A percentile compares a stretch with the other conserved stretches of the same genome.
Conservation (phyloP, 1,139 yeast species). For the Yamadazyma taylorii region DNA sequence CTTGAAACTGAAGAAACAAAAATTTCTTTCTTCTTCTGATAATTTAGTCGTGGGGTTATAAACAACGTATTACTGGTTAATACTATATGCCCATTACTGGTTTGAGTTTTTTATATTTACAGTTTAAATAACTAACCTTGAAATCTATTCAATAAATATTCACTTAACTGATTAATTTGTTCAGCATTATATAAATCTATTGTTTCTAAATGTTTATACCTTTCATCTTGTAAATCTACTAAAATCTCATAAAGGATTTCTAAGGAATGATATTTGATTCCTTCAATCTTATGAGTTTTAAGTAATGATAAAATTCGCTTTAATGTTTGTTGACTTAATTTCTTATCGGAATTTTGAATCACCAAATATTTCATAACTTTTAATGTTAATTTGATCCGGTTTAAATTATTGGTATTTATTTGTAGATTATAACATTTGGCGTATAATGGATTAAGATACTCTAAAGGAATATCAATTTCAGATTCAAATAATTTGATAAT, state of each 20-base stretch:
- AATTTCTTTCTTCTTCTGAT: slow-evolving; percentile 24
- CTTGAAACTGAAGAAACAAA: slow-evolving; percentile 9
- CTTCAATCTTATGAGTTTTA: slow-evolving; percentile 28
- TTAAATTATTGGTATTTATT: slow-evolving; percentile 40
- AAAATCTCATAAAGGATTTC: slow-evolving; percentile 12
- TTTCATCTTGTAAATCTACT: slow-evolving; percentile 7
- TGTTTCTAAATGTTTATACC: slow-evolving; percentile 6
- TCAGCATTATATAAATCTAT: slow-evolving; percentile 5
- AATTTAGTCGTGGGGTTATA: slow-evolving; percentile 30
- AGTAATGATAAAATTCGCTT: slow-evolving; percentile 32
- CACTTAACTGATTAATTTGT: neutral
- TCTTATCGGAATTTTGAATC: slow-evolving; percentile 6
- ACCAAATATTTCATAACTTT: slow-evolving; percentile 37
- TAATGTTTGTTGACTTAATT: slow-evolving; percentile 15
- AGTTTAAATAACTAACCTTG: neutral
- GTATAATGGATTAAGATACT: slow-evolving; percentile 43
- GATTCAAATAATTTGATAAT: slow-evolving; percentile 43
- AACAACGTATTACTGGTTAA: neutral
- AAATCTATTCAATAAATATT: slow-evolving; percentile 8
- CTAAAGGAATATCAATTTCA: slow-evolving; percentile 17
- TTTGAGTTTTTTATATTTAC: neutral
- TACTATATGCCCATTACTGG: no score
- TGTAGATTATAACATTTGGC: slow-evolving; percentile 59
- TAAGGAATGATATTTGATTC: slow-evolving; percentile 27
- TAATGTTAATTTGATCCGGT: slow-evolving; percentile 33